phyloP scores from a whole-genome alignment of 176 grass and related monocot species.

The Avena sativa region DNA sequence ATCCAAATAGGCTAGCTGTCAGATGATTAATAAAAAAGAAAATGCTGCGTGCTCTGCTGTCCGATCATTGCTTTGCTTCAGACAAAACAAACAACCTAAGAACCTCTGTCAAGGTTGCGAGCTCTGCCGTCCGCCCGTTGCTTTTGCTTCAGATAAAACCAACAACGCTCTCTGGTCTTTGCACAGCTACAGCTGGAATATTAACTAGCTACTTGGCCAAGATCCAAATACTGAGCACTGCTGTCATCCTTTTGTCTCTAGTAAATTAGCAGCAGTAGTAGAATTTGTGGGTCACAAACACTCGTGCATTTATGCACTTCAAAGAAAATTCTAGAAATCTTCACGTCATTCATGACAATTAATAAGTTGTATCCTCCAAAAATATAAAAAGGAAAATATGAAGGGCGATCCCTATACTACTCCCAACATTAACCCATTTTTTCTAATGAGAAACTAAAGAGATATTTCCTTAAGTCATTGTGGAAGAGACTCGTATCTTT shows the following conservation, averaged over 20 bases:
- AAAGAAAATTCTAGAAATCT: too few species aligned
- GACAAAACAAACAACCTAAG: background rate
- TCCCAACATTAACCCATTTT: too few species aligned
- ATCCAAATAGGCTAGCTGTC: too few species aligned
- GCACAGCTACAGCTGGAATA: background rate
- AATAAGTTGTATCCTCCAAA: background rate
- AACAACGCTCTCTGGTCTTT: background rate
- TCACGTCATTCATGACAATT: background rate
- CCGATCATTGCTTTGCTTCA: background rate
- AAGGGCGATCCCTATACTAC: background rate
- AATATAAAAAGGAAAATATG: background rate
- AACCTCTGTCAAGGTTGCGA: background rate
- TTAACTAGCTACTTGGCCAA: background rate
- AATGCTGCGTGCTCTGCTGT: background rate
- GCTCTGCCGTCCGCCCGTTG: background rate
- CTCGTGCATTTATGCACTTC: background rate
- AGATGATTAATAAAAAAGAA: background rate
- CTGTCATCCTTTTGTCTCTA: background rate
- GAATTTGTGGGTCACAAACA: background rate
- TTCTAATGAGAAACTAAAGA: background rate
- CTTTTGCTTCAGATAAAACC: background rate
- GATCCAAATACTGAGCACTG: background rate
- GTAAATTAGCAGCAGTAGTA: background rate
- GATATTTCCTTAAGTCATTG: too few species aligned
- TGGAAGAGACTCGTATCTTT: background rate